Evolutionary conservation across 2,329 filamentous ascomycete genomes (phyloP).

Genomic region (Verticillium dahliae): DNA sequence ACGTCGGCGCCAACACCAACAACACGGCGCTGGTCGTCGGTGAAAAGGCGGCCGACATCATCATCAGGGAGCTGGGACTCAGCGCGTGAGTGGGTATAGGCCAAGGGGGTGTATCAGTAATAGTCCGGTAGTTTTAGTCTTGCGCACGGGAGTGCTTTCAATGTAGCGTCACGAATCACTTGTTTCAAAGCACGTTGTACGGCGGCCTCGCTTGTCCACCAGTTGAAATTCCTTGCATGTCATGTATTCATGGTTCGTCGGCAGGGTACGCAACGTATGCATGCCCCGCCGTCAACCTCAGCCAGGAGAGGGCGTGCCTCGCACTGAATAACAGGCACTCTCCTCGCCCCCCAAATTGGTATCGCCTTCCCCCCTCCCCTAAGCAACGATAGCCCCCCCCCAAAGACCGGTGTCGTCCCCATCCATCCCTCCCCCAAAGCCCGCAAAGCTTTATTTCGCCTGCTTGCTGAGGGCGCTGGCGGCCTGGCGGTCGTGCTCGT

Average conservation of each 20-base stretch:
- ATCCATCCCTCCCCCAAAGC: too few relatives aligned
- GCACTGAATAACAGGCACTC: constrained; percentile 2
- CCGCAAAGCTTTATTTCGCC: constrained; percentile 13
- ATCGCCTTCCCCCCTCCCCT: neutral
- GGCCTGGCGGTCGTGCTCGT: constrained; percentile 77
- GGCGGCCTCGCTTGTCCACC: too few relatives aligned
- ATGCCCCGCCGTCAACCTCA: neutral
- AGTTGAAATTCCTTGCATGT: neutral
- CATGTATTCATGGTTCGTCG: neutral
- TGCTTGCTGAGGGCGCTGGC: constrained; percentile 26
- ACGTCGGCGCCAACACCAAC: constrained; percentile 41
- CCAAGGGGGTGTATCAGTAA: neutral
- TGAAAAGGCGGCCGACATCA: constrained; percentile 37
- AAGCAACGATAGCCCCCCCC: constrained; percentile 16
- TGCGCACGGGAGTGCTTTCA: neutral
- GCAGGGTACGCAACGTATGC: neutral
- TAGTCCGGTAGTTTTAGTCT: neutral
- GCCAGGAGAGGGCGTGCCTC: neutral
- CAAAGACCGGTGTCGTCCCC: too few relatives aligned
- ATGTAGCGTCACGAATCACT: too few relatives aligned
- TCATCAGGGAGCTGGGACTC: constrained; percentile 27
- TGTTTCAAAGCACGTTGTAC: too few relatives aligned
- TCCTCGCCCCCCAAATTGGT: neutral
- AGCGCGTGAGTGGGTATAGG: neutral
- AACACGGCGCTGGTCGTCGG: constrained; percentile 41